phyloP scores from a whole-genome alignment of 164 flowering plant genomes.

The Cinnamomum chago region DNA sequence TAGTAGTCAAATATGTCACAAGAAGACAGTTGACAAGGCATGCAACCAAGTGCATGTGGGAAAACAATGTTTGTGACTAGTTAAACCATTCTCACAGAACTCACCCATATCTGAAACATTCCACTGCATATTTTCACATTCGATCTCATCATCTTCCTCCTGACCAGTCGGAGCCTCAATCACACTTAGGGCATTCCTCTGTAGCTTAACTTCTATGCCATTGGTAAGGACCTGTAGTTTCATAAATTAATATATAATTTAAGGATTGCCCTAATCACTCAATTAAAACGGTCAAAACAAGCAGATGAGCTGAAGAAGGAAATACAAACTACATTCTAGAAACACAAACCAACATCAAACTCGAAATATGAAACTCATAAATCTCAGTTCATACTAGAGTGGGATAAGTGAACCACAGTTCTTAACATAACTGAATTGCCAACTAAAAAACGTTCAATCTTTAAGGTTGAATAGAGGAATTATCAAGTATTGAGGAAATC shows the following conservation, averaged over 20 bases:
- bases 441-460: too few relatives aligned
- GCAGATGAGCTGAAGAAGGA: background rate
- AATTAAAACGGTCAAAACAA: background rate
- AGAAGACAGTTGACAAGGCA: background rate
- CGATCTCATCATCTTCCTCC: conserved; percentile 84
- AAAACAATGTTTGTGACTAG: background rate
- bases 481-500: too few relatives aligned
- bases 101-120: conserved; percentile 70
- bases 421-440: too few relatives aligned
- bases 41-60: background rate
- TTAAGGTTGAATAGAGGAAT: too few relatives aligned
- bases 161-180: conserved; percentile 89
- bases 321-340: background rate
- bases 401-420: background rate
- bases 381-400: background rate
- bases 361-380: background rate
- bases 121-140: conserved; percentile 68
- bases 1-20: background rate
- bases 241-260: background rate
- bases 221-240: conserved; percentile 77
- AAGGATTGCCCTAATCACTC: background rate
- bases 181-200: conserved; percentile 96
- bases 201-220: conserved; percentile 95
- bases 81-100: conserved; percentile 10
- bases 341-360: background rate